Base-by-base conservation (phyloP, 768 basidiomycete species). In the Chalciporus chontae region DNA sequence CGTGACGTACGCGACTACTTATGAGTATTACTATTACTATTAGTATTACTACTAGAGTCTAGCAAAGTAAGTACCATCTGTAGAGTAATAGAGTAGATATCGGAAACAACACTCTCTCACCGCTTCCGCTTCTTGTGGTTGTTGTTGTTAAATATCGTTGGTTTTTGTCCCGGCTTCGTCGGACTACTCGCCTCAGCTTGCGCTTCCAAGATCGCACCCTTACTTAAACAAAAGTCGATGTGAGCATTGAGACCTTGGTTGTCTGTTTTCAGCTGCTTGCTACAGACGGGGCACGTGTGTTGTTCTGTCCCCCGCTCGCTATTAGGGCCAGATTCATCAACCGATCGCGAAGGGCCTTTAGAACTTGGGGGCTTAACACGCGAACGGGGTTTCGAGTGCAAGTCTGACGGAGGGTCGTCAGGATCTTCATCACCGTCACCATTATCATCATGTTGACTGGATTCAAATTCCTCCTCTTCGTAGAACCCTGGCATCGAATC, bases 181-280 rank as follows among this genome's bases (percentile, higher is more conserved):
- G 59, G 56, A 45, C 58, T 62, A 37, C 44, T 54, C 5, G 62
- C 62, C 46, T 63, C 59, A 0, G 57, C 61, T 48, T 87, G 86
- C 0, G 88, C 88, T 59, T 88, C 79, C 51, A 77, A 70, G 53
- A 95, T 93, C 3, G 82, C 87, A 19, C 77, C 79, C 50, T 81
- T 80, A 63, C 89, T 94, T 44, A 96, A 67, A 61, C 94, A 96
- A 59, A 84, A 87, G 66, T 96, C 93, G 39, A 96, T 76, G 60
- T 96, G 93, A n/a, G 80, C 74, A 62, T 96, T 95, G 29, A 96
- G 68, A 5, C 79, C 84, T 42, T 77, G 73, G 62, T 96, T 96
- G 64, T 91, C 83, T 1, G 77, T 81, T 52, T 77, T 70, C 47
- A 92, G 64, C 11, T 69, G 64, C 61, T 79, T 82, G 21, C 69